Percentiles rank a stretch among this genome's conserved stretches.
Evolutionary conservation across 768 basidiomycete species (phyloP).

Genomic region (Calocera viscosa): DNA sequence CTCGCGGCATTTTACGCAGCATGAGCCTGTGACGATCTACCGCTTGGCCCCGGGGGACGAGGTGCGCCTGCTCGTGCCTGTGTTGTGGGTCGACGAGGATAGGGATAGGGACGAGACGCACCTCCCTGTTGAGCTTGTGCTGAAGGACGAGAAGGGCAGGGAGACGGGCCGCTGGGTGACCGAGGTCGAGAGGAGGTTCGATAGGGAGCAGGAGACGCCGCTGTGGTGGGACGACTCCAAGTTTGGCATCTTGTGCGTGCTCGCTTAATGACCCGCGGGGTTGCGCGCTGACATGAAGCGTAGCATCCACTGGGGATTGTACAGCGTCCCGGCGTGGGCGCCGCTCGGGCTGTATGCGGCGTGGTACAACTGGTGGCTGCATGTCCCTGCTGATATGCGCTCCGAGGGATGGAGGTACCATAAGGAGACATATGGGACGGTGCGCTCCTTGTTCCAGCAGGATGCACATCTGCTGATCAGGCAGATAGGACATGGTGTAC

Average conservation of each 20-base stretch:
- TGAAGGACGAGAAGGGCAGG: conserved; percentile 29
- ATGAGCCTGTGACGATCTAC: conserved; percentile 31
- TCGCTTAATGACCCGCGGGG: conserved; percentile 1
- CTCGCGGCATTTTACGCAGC: conserved; percentile 28
- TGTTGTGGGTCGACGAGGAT: conserved; percentile 21
- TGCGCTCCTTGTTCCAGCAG: conserved; percentile 16
- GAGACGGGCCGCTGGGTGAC: conserved; percentile 14
- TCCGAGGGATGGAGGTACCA: conserved; percentile 41
- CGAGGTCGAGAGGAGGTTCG: conserved; percentile 30
- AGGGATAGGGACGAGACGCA: conserved; percentile 23
- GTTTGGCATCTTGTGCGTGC: conserved; percentile 43
- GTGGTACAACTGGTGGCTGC: conserved; percentile 42
- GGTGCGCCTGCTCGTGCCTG: conserved; percentile 38
- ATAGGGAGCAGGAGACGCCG: conserved; percentile 28
- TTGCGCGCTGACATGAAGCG: neutral
- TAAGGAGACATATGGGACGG: conserved; percentile 36
- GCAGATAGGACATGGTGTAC: conserved; percentile 35
- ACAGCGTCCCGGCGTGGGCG: conserved; percentile 9
- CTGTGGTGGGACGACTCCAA: conserved; percentile 41
- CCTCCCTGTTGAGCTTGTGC: conserved; percentile 19
- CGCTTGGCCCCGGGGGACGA: conserved; percentile 46
- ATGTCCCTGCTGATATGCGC: conserved; percentile 27
- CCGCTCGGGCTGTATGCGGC: conserved; percentile 34
- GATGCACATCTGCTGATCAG: neutral
- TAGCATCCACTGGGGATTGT: conserved; percentile 37